phyloP scores from a whole-genome alignment of 2,329 filamentous ascomycete species.

The Microascus cirrosus region DNA sequence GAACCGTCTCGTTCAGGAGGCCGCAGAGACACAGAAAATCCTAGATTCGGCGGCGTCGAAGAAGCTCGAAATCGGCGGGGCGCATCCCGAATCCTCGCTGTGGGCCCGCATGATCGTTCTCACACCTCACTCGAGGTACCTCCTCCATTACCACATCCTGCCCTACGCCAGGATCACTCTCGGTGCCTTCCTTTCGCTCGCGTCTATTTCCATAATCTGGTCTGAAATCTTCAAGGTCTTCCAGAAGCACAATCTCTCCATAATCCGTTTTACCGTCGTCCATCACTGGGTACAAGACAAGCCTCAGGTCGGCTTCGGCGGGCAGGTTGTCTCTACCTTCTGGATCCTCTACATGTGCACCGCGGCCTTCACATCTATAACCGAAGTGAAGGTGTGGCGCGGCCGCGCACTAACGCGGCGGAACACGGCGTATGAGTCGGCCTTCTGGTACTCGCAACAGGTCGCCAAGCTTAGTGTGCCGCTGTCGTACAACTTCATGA shows the following conservation, averaged over 20 bases:
- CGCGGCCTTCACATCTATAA: constrained; percentile 77
- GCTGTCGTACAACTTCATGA: constrained; percentile 91
- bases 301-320: constrained; percentile 72
- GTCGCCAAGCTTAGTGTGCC: constrained; percentile 89
- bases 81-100: constrained; percentile 42
- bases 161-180: constrained; percentile 55
- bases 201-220: constrained; percentile 80
- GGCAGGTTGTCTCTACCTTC: constrained; percentile 69
- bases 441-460: constrained; percentile 91
- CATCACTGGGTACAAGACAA: constrained; percentile 62
- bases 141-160: constrained; percentile 62
- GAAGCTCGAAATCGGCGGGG: constrained; percentile 62
- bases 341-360: constrained; percentile 98
- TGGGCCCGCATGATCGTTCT: constrained; percentile 49
- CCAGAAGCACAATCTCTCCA: constrained; percentile 46
- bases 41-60: constrained; percentile 75
- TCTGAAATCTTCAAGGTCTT: constrained; percentile 85
- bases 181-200: constrained; percentile 58
- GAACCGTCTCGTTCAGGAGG: constrained; percentile 65
- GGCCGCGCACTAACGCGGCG: constrained; percentile 81
- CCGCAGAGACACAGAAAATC: constrained; percentile 66
- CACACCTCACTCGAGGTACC: constrained; percentile 71
- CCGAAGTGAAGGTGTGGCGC: constrained; percentile 94
- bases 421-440: constrained; percentile 85
- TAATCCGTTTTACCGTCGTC: constrained; percentile 56